phyloP scores from a whole-genome alignment of 1,284 basidiomycete genomes.

The Sporisorium iseilematis-ciliati region DNA sequence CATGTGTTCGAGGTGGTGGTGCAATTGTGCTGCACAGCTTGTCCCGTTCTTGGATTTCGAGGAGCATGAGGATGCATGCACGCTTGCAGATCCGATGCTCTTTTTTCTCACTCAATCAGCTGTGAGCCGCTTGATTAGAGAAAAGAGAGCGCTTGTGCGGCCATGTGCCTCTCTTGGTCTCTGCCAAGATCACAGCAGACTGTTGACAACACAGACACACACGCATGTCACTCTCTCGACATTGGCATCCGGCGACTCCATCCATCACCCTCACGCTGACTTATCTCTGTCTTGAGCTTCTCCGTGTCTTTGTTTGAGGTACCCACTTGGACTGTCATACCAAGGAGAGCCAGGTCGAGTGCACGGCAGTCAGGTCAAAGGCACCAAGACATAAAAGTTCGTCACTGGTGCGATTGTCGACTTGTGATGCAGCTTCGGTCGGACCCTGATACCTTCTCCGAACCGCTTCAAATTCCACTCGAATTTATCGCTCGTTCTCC shows the following conservation, averaged over 20 bases:
- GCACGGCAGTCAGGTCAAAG: not conserved
- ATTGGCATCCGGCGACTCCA: no score
- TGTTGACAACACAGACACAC: not conserved
- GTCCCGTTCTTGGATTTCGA: constrained; percentile 8
- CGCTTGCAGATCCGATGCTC: constrained; percentile 1
- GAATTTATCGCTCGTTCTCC: constrained; percentile 2
- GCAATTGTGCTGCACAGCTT: not conserved
- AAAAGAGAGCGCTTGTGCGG: not conserved
- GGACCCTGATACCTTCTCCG: constrained; percentile 39
- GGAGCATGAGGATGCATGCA: constrained; percentile 2
- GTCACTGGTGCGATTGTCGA: not conserved
- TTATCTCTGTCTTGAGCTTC: no score
- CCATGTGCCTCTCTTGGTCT: not conserved
- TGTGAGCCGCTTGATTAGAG: no score
- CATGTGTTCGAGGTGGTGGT: not conserved
- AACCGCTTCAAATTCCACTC: constrained; percentile 12
- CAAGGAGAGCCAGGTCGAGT: no score
- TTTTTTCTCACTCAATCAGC: not conserved
- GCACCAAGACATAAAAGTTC: not conserved
- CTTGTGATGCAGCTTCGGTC: constrained; percentile 23
- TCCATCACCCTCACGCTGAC: no score
- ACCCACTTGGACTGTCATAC: no score
- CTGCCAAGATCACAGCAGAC: not conserved
- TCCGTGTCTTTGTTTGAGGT: no score
- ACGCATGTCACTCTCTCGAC: not conserved